These are phyloP conservation scores for Datisca glomerata DNA, from an alignment of 306 rosid genomes.

Conservation along the genomic window DNA sequence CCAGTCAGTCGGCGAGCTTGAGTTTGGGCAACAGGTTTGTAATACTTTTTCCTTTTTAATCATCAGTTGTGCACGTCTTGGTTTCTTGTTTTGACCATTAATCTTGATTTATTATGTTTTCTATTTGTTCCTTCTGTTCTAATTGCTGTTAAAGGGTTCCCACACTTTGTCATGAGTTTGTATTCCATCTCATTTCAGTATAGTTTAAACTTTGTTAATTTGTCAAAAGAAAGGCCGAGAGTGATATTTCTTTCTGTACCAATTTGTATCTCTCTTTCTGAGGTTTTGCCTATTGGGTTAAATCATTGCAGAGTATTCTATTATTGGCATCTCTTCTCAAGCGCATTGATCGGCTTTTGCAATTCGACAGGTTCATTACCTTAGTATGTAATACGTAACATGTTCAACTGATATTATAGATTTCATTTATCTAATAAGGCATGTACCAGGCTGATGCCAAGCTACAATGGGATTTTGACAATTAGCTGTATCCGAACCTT, in stretches of 20 bases:
- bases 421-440: conserved; percentile 22
- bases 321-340: conserved; percentile 76
- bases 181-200: too few species aligned
- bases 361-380: conserved; percentile 74
- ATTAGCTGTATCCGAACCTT: conserved; percentile 79
- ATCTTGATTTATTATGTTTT: background rate
- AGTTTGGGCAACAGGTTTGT: conserved; percentile 87
- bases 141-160: too few species aligned
- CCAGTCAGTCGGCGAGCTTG: conserved; percentile 90
- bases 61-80: background rate
- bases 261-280: background rate
- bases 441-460: conserved; percentile 84
- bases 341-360: conserved; percentile 79
- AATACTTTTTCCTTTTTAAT: too few species aligned
- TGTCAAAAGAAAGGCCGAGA: too few species aligned
- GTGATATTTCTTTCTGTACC: conserved; percentile 3
- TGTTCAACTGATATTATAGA: conserved; percentile 18
- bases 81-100: too few species aligned
- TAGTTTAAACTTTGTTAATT: too few species aligned
- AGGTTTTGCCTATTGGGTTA: conserved; percentile 10
- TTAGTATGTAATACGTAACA: conserved; percentile 10
- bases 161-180: too few species aligned
- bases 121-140: background rate
- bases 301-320: conserved; percentile 62
- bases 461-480: conserved; percentile 87